Conservation (phyloP, 306 rosid genomes). For the Quercus engelmannii region DNA sequence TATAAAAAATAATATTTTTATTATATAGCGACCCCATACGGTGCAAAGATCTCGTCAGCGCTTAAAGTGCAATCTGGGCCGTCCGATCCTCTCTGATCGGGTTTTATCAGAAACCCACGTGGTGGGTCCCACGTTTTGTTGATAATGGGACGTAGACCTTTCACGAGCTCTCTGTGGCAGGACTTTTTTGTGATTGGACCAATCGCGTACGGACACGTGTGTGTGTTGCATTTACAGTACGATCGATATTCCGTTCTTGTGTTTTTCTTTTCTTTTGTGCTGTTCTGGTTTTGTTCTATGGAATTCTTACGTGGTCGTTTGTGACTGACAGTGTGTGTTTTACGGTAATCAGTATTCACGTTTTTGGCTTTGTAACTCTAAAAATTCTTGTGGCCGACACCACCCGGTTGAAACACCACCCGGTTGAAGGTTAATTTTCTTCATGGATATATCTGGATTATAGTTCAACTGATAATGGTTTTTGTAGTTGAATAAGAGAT, state of each 20-base stretch:
- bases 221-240: neutral
- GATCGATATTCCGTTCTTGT: neutral
- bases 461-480: too few species aligned
- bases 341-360: neutral
- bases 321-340: too few species aligned
- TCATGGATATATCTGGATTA: too few species aligned
- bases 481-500: too few species aligned
- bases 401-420: conserved; percentile 9
- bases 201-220: neutral
- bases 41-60: conserved; percentile 16
- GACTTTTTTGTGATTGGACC: neutral
- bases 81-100: conserved; percentile 10
- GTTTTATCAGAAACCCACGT: conserved; percentile 17
- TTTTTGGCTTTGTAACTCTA: too few species aligned
- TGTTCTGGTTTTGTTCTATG: too few species aligned
- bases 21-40: conserved; percentile 7
- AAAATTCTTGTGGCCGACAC: neutral
- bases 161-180: neutral
- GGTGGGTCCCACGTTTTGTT: conserved; percentile 12
- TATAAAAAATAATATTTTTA: neutral
- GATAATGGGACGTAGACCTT: conserved; percentile 21
- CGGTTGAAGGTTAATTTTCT: neutral
- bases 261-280: too few species aligned
- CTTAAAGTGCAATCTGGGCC: neutral
- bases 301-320: neutral